phyloP scores from a whole-genome alignment of 164 flowering plant species.

The Sedum album region DNA sequence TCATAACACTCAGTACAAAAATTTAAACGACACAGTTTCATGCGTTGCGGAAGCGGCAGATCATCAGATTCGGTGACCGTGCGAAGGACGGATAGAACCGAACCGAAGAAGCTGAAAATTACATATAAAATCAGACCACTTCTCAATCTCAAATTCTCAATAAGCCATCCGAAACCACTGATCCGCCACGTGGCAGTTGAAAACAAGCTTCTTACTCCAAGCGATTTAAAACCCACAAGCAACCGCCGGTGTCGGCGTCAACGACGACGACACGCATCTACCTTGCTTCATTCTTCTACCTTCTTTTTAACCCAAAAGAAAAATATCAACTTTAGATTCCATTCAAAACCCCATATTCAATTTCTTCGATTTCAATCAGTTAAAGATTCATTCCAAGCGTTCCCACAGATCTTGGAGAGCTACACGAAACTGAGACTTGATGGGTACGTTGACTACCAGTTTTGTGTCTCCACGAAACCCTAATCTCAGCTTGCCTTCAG shows the following conservation, averaged over 20 bases:
- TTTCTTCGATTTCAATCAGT: too few relatives aligned
- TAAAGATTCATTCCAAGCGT: too few relatives aligned
- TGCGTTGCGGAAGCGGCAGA: too few relatives aligned
- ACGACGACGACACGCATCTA: not conserved
- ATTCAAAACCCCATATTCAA: not conserved
- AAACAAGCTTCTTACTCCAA: not conserved
- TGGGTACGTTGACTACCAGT: constrained; percentile 3
- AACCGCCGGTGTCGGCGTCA: too few relatives aligned
- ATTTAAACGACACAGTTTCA: too few relatives aligned
- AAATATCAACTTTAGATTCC: not conserved
- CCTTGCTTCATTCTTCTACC: not conserved
- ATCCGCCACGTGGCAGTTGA: not conserved
- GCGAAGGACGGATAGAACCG: too few relatives aligned
- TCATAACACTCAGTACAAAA: too few relatives aligned
- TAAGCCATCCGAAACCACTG: too few relatives aligned
- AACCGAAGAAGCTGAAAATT: too few relatives aligned
- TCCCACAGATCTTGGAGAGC: not conserved
- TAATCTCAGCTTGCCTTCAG: not conserved
- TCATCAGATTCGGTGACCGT: too few relatives aligned
- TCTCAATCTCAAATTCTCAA: too few relatives aligned
- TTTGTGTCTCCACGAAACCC: constrained; percentile 5
- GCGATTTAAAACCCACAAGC: constrained; percentile 1
- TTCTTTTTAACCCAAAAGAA: not conserved
- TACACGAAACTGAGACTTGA: not conserved
- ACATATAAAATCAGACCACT: too few relatives aligned